Base-by-base conservation (phyloP, 2,329 filamentous ascomycete genomes). In the Alternaria rosae region DNA sequence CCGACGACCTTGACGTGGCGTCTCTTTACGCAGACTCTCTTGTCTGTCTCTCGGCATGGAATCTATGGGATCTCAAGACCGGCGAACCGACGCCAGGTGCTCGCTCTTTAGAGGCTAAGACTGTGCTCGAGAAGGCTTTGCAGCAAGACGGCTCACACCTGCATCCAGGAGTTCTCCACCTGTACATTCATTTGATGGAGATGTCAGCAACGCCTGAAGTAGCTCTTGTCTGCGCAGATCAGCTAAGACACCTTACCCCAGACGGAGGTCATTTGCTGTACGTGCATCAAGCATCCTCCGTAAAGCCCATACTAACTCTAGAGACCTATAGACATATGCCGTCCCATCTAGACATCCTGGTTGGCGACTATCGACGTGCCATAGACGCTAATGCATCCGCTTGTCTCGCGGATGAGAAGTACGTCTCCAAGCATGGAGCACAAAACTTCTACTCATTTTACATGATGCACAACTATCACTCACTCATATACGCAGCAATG, bases 151-250 rank as follows among this genome's bases (percentile, higher is more conserved):
- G 81, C 15, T 85, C 82, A 1, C 75, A 82, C 4, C 68, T 80
- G 7, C 92, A 95, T 70, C 89, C 91, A 0, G 91, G 91, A 0
- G 77, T 93, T 0, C 81, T 93, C 6, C 91, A 94, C 75, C 79
- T 92, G 30, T 93, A 93, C 75, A 91, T 93, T 41, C 91, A 93
- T 69, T 84, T 92, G 4, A 91, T 92, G 83, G 91, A 93, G 72
- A 92, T 92, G 91, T 92, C 90, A 0, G 80, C 82, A 0, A 84
- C 81, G 0, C 91, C 91, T 0, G 91, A 92, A 73, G 74, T 79
- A 1, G 91, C 88, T 1, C 75, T 92, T 15, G 80, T 85, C 0
- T 82, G 85, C 0, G 90, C 89, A 6, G 85, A 92, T 69, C 79
- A 81, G 15, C 82, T 93, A 11, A 87, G 90, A 21, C 83, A 82